phyloP scores from a whole-genome alignment of 208 protist species.

The Leishmania arabica region DNA sequence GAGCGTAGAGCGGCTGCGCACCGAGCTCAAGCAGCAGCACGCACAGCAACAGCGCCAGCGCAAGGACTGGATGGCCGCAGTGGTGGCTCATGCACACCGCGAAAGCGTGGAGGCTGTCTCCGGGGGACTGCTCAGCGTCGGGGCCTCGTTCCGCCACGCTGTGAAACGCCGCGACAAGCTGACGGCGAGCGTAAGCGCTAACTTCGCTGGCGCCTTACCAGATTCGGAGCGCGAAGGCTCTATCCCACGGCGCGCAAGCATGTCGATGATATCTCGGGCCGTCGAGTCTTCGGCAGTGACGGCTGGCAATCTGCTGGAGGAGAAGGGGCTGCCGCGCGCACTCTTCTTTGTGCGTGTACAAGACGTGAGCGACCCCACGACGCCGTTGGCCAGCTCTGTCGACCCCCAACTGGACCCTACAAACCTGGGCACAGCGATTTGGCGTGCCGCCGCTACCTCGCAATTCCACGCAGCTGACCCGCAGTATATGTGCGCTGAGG shows the following conservation, averaged over 20 bases:
- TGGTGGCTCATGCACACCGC: not conserved
- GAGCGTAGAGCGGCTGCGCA: slow-evolving; percentile 23
- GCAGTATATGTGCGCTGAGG: not conserved
- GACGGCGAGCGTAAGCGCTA: slow-evolving; percentile 15
- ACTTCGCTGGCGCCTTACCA: not conserved
- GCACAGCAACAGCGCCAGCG: slow-evolving; percentile 27
- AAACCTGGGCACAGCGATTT: slow-evolving; percentile 21
- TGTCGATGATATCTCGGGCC: not conserved
- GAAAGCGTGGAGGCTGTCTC: not conserved
- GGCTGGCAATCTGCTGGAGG: not conserved
- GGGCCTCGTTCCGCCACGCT: slow-evolving; percentile 16
- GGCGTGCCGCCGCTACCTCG: not conserved
- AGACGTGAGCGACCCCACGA: slow-evolving; percentile 39
- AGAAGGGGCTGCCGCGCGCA: slow-evolving; percentile 50
- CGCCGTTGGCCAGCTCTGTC: slow-evolving; percentile 4
- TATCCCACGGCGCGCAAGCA: slow-evolving; percentile 9
- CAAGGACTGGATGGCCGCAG: slow-evolving; percentile 18
- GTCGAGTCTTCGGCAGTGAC: not conserved
- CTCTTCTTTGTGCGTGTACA: slow-evolving; percentile 67
- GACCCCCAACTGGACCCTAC: not conserved
- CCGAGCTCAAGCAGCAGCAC: slow-evolving; percentile 31
- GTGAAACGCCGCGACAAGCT: slow-evolving; percentile 21
- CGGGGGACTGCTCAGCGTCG: not conserved
- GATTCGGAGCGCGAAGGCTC: not conserved
- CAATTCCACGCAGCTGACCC: not conserved